phyloP scores from a whole-genome alignment of 108 stramenopile species.

The Skeletonema grethae region DNA sequence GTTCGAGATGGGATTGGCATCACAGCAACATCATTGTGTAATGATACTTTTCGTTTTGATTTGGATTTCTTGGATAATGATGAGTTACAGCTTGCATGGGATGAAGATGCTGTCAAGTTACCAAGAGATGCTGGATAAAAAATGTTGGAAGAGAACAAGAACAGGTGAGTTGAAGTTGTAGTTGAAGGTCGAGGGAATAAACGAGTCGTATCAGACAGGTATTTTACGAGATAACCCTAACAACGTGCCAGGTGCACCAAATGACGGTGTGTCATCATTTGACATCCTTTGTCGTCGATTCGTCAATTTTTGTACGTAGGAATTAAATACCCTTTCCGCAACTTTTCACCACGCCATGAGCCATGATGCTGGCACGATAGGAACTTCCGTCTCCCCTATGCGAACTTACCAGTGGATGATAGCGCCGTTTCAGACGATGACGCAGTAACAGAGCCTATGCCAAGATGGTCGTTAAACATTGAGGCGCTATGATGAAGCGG shows the following conservation, averaged over 20 bases:
- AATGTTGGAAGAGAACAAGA: neutral
- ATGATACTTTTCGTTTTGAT: slow-evolving; percentile 43
- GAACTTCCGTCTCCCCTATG: neutral
- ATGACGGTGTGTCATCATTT: too few species aligned
- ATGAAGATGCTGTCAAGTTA: slow-evolving; percentile 21
- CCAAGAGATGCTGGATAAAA: slow-evolving; percentile 25
- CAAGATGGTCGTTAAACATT: slow-evolving; percentile 3
- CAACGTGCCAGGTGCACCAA: too few species aligned
- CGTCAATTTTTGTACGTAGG: neutral
- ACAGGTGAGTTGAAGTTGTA: neutral
- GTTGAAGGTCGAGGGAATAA: too few species aligned
- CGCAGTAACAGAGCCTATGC: slow-evolving; percentile 5
- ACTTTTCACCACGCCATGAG: neutral
- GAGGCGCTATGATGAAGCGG: slow-evolving; percentile 28
- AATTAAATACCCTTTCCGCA: neutral
- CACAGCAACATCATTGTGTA: slow-evolving; percentile 59
- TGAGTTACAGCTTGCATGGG: slow-evolving; percentile 27
- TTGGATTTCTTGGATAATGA: slow-evolving; percentile 25
- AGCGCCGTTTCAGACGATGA: slow-evolving; percentile 16
- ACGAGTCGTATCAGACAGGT: too few species aligned
- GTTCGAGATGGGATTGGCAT: slow-evolving; percentile 52
- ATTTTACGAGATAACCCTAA: too few species aligned
- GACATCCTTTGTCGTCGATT: neutral
- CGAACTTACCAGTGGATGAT: slow-evolving; percentile 17
- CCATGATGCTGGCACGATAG: slow-evolving; percentile 18